These are phyloP conservation scores for Entomortierella parvispora DNA, from an alignment of 192 early-diverging fungal species.

Conservation along the genomic window DNA sequence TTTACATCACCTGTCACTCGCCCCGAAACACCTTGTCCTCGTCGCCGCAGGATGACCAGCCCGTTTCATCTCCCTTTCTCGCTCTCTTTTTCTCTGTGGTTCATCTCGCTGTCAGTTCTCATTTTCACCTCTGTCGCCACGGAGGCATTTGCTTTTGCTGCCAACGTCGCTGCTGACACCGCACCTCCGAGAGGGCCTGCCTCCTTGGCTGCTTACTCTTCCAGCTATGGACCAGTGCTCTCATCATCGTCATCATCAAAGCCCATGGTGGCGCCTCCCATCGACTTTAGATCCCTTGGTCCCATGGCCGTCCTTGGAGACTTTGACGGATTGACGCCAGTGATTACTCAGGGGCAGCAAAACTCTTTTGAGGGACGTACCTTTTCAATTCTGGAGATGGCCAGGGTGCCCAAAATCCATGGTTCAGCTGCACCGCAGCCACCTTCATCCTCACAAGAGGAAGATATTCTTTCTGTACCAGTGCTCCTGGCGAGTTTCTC, in stretches of 20 bases:
- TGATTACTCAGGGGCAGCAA: slow-evolving; percentile 23
- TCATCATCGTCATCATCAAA: neutral
- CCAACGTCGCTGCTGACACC: neutral
- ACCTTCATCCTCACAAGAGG: neutral
- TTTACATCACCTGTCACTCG: no score
- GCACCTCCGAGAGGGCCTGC: slow-evolving; percentile 3
- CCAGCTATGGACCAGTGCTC: neutral
- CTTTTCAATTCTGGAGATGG: slow-evolving; percentile 36
- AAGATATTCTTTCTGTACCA: slow-evolving; percentile 15
- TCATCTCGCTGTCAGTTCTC: neutral
- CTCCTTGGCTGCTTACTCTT: slow-evolving; percentile 1
- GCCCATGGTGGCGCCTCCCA: slow-evolving; percentile 16
- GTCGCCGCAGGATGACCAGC: no score
- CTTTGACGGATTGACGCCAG: slow-evolving; percentile 39
- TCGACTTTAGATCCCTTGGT: slow-evolving; percentile 33
- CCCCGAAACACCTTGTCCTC: no score
- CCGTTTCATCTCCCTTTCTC: no score
- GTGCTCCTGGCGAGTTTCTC: slow-evolving; percentile 34
- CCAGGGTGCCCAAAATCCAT: neutral
- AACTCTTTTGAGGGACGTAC: slow-evolving; percentile 30
- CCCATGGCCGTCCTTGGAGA: slow-evolving; percentile 42
- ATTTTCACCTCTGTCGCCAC: neutral
- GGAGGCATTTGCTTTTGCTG: neutral
- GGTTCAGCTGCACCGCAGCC: neutral
- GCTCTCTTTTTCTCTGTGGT: no score